Conservation (phyloP, 1,284 basidiomycete species). For the Xerocomus alliaceus region DNA sequence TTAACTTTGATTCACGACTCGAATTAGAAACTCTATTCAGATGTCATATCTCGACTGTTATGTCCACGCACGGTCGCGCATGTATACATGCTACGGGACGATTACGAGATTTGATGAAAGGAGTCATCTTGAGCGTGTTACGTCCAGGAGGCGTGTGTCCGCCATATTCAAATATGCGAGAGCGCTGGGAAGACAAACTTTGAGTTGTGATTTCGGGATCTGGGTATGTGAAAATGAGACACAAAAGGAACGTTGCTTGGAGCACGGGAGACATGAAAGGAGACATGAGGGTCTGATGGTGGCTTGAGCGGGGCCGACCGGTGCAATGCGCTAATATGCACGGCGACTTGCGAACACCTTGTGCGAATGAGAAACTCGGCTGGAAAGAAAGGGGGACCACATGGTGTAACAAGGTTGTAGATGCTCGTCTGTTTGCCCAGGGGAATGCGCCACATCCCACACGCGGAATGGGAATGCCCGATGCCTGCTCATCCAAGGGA, state of each 20-base stretch:
- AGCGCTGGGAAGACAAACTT: slow-evolving; percentile 2
- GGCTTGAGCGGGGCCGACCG: slow-evolving; percentile 17
- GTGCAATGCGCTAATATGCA: slow-evolving; percentile 8
- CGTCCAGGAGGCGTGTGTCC: slow-evolving; percentile 20
- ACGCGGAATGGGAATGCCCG: not conserved
- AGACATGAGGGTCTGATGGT: slow-evolving; percentile 20
- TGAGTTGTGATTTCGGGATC: slow-evolving; percentile 3
- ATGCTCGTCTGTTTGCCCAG: not conserved
- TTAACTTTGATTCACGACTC: slow-evolving; percentile 33
- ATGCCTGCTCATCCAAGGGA: not conserved
- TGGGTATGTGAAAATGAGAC: slow-evolving; percentile 17
- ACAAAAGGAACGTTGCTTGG: slow-evolving; percentile 9
- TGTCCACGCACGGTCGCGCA: slow-evolving; percentile 14
- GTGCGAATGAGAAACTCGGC: slow-evolving; percentile 3
- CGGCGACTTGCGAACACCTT: slow-evolving; percentile 1
- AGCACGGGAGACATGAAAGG: slow-evolving; percentile 3
- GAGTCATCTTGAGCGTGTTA: slow-evolving; percentile 16
- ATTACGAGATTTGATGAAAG: slow-evolving; percentile 29
- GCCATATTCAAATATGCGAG: slow-evolving; percentile 10
- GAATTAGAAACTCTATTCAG: slow-evolving; percentile 27
- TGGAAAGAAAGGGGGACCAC: not conserved
- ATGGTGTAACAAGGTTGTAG: slow-evolving; percentile 11
- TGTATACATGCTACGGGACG: slow-evolving; percentile 4
- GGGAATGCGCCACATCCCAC: slow-evolving; percentile 29
- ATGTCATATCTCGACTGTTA: slow-evolving; percentile 7